Conservation (phyloP, 371 early-diverging fungal genomes). For the Thermomucor indicae-seudaticae region DNA sequence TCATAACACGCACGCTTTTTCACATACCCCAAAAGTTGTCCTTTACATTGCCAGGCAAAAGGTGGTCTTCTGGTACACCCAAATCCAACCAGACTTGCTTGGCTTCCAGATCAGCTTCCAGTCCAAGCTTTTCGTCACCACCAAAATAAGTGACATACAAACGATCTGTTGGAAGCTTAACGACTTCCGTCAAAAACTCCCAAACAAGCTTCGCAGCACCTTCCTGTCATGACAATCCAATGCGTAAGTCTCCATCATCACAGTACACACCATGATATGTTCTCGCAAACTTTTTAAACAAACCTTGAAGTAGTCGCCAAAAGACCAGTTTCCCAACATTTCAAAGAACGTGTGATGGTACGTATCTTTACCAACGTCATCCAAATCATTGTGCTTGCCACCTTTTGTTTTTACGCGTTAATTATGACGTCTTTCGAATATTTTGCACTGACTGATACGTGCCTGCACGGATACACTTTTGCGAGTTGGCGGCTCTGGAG, state of each 20-base stretch:
- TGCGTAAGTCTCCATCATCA: neutral
- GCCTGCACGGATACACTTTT: slow-evolving; percentile 99
- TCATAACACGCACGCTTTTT: neutral
- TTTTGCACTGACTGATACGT: slow-evolving; percentile 11
- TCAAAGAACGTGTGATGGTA: slow-evolving; percentile 99
- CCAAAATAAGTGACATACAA: slow-evolving; percentile 99
- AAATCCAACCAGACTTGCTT: slow-evolving; percentile 91
- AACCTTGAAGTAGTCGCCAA: slow-evolving; percentile 99
- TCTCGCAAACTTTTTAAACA: neutral
- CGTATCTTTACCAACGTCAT: slow-evolving; percentile 99
- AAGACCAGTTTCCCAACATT: slow-evolving; percentile 99
- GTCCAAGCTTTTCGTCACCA: slow-evolving; percentile 81
- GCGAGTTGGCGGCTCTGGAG: slow-evolving; percentile 93
- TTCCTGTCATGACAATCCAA: slow-evolving; percentile 7
- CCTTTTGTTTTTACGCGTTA: slow-evolving; percentile 37
- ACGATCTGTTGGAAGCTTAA: slow-evolving; percentile 81
- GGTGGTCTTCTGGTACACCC: slow-evolving; percentile 81
- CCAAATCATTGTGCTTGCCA: slow-evolving; percentile 99
- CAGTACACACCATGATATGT: neutral
- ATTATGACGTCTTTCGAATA: neutral
- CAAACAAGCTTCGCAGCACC: slow-evolving; percentile 86
- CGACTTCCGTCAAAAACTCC: slow-evolving; percentile 93
- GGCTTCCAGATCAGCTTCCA: slow-evolving; percentile 92
- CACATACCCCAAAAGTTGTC: slow-evolving; percentile 99
- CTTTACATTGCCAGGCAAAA: slow-evolving; percentile 90